Evolutionary conservation across 352 stramenopile species (phyloP).

Genomic region (Hyaloperonospora brassicae): DNA sequence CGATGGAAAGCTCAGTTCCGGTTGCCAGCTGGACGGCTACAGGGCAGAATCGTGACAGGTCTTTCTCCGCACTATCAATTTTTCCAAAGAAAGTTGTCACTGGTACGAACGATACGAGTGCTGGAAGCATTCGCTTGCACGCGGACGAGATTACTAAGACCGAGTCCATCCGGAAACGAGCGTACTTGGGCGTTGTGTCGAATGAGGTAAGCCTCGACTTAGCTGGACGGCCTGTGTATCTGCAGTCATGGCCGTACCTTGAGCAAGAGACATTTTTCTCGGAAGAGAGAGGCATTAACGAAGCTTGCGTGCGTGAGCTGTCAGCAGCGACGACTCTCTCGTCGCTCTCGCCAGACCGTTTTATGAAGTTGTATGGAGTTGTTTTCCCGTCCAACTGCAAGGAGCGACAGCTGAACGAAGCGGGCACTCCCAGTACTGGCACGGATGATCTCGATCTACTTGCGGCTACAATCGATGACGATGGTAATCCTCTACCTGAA

Average conservation of each 20-base stretch:
- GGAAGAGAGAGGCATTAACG: conserved; percentile 37
- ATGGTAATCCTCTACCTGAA: conserved; percentile 24
- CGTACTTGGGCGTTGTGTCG: conserved; percentile 44
- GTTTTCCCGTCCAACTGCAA: conserved; percentile 57
- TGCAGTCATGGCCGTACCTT: conserved; percentile 76
- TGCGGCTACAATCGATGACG: conserved; percentile 27
- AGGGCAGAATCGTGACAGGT: conserved; percentile 6
- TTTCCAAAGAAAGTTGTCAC: conserved; percentile 33
- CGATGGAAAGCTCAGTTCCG: conserved; percentile 14
- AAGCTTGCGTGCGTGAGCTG: conserved; percentile 50
- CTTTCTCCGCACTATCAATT: conserved; percentile 27
- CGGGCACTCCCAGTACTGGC: conserved; percentile 8
- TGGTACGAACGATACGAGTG: conserved; percentile 12
- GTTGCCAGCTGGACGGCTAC: conserved; percentile 7
- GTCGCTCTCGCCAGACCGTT: conserved; percentile 34
- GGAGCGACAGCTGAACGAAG: conserved; percentile 15
- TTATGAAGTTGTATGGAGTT: conserved; percentile 57
- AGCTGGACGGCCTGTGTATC: conserved; percentile 45
- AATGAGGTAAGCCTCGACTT: conserved; percentile 34
- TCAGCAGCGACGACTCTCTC: conserved; percentile 40
- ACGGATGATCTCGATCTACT: conserved; percentile 34
- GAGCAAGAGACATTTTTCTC: conserved; percentile 49
- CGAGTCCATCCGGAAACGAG: conserved; percentile 62
- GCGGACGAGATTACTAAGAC: conserved; percentile 38
- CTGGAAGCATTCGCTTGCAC: conserved; percentile 28